Conservation (phyloP, 139 green algal species). For the Yamagishiella unicocca region DNA sequence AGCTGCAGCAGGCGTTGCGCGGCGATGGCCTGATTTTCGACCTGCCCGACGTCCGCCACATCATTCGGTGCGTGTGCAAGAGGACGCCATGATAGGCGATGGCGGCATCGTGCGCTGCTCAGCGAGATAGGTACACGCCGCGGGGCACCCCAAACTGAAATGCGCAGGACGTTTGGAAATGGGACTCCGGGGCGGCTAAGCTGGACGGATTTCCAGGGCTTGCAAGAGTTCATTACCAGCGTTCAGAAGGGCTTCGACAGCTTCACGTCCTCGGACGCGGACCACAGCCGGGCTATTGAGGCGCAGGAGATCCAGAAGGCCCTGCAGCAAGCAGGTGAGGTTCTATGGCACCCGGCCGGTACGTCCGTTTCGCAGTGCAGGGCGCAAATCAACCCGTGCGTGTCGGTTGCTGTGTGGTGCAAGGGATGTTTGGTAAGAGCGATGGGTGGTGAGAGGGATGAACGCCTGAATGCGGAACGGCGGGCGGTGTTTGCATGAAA, state of each 20-base stretch:
- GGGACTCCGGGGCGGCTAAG: constrained; percentile 21
- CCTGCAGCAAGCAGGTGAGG: constrained; percentile 38
- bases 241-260: constrained; percentile 51
- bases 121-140: too few relatives aligned
- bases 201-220: constrained; percentile 32
- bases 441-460: too few relatives aligned
- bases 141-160: too few relatives aligned
- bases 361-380: too few relatives aligned
- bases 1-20: constrained; percentile 38
- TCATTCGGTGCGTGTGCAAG: constrained; percentile 34
- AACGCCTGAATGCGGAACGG: too few relatives aligned
- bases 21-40: constrained; percentile 40
- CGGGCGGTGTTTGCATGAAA: too few relatives aligned
- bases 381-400: too few relatives aligned
- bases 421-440: too few relatives aligned
- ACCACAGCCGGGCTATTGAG: constrained; percentile 24
- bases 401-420: too few relatives aligned
- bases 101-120: too few relatives aligned
- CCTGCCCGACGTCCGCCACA: constrained; percentile 36
- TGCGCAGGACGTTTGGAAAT: constrained; percentile 35
- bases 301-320: constrained; percentile 34
- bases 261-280: constrained; percentile 42
- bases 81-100: not conserved
- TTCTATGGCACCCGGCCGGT: too few relatives aligned
- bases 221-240: constrained; percentile 43